phyloP scores from a whole-genome alignment of 768 basidiomycete species.

The Holtermannia corniformis region DNA sequence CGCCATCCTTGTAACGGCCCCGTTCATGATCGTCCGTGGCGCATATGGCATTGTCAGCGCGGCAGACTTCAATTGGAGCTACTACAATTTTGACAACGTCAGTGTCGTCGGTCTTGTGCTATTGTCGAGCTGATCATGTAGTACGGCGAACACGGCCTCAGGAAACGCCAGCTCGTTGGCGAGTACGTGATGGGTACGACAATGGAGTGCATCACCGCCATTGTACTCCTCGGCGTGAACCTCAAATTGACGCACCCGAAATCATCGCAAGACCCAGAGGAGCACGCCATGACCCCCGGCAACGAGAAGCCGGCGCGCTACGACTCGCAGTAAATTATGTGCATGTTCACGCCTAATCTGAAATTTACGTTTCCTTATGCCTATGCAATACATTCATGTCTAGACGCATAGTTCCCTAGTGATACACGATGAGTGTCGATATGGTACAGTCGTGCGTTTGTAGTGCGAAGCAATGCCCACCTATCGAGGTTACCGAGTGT shows the following conservation, averaged over 20 bases:
- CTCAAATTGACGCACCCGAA: background rate
- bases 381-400: no score
- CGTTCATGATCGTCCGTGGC: constrained; percentile 1
- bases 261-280: background rate
- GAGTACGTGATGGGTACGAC: constrained; percentile 7
- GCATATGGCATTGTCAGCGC: constrained; percentile 2
- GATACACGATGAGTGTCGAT: no score
- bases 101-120: background rate
- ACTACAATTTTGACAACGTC: constrained; percentile 5
- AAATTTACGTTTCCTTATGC: no score
- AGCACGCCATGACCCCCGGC: no score
- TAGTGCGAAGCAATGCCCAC: no score
- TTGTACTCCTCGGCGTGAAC: background rate
- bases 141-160: constrained; percentile 1
- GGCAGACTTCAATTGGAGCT: constrained; percentile 1
- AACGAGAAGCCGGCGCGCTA: no score
- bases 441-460: no score
- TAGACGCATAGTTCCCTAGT: no score
- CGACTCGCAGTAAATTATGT: no score
- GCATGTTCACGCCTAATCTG: no score
- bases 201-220: constrained; percentile 4
- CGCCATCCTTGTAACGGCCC: background rate
- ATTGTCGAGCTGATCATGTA: background rate
- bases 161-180: background rate
- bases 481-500: no score